A percentile compares a stretch with the other conserved stretches of the same genome.
Conservation (phyloP, 1,139 yeast genomes). For the Taiozyma sp. region DNA sequence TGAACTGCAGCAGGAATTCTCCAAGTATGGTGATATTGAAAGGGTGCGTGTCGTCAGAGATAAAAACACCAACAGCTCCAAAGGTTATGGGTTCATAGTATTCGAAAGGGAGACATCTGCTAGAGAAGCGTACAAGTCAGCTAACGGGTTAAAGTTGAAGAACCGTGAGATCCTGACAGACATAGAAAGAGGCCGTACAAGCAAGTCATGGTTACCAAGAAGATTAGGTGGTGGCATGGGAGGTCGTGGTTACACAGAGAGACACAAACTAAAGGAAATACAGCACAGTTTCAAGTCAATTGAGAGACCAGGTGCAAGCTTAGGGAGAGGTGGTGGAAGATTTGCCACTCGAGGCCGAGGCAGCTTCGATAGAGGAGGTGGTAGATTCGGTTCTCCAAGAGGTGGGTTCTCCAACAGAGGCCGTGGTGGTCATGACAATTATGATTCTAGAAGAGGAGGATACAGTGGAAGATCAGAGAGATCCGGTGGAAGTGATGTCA, state of each 20-base stretch:
- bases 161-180: conserved; percentile 65
- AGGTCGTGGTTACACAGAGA: conserved; percentile 45
- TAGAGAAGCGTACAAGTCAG: conserved; percentile 49
- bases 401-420: background rate
- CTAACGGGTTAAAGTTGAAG: conserved; percentile 47
- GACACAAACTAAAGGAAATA: conserved; percentile 4
- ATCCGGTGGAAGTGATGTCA: conserved; percentile 5
- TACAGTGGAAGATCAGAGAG: conserved; percentile 1
- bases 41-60: conserved; percentile 63
- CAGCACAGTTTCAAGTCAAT: background rate
- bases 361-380: conserved; percentile 2
- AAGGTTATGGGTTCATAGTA: conserved; percentile 84
- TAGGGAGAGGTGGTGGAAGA: background rate
- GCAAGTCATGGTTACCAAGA: conserved; percentile 77
- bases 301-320: background rate
- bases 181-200: conserved; percentile 75
- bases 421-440: background rate
- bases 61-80: conserved; percentile 42
- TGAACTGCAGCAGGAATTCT: conserved; percentile 59
- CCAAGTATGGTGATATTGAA: conserved; percentile 66
- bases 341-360: background rate
- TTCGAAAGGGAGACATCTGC: conserved; percentile 59
- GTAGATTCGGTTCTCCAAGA: background rate
- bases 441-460: background rate
- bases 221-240: conserved; percentile 72